Conservation (phyloP, 768 basidiomycete species). For the Cubamyces lactineus region DNA sequence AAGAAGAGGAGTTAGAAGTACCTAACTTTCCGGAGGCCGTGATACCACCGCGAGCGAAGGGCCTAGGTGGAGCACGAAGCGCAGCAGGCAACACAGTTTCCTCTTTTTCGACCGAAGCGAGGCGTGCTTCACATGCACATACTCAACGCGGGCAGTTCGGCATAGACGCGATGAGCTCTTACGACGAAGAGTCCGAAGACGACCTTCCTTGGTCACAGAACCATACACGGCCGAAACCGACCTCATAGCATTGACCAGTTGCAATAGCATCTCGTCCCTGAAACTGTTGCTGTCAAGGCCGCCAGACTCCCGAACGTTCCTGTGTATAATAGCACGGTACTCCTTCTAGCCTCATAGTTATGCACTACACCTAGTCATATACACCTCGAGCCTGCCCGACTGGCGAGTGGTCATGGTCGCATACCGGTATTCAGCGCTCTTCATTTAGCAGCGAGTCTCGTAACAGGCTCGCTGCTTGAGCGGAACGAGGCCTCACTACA, state of each 20-base stretch:
- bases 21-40: neutral
- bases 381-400: too few relatives aligned
- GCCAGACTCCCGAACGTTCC: neutral
- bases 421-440: too few relatives aligned
- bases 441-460: neutral
- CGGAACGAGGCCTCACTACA: constrained; percentile 7
- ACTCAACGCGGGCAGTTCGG: constrained; percentile 18
- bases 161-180: constrained; percentile 15
- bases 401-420: too few relatives aligned
- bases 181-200: constrained; percentile 16
- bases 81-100: too few relatives aligned
- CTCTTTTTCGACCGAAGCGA: neutral
- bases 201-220: constrained; percentile 4
- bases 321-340: too few relatives aligned
- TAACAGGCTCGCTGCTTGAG: neutral
- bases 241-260: neutral
- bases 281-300: neutral
- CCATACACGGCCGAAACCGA: neutral
- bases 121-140: neutral
- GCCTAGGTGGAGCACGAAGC: neutral
- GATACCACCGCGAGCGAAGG: neutral
- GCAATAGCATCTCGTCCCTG: too few relatives aligned
- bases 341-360: too few relatives aligned
- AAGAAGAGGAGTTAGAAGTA: neutral
- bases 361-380: too few relatives aligned